phyloP scores from a whole-genome alignment of 345 rosid genomes.

The Hypericum androsaemum region DNA sequence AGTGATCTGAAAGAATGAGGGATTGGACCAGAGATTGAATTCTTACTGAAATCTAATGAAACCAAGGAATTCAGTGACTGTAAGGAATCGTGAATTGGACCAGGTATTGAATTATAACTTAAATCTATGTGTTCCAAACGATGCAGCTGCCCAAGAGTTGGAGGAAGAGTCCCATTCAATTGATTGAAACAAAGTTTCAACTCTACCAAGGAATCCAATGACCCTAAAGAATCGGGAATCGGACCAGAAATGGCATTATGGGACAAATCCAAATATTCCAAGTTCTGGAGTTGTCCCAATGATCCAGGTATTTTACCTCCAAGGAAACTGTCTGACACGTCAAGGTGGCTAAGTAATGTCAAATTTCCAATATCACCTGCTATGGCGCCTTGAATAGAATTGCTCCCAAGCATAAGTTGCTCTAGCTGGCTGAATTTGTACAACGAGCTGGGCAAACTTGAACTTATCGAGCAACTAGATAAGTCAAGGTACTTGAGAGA shows the following conservation, averaged over 20 bases:
- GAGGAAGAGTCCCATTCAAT: too few species aligned
- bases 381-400: background rate
- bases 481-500: conserved; percentile 2
- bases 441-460: background rate
- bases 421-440: background rate
- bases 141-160: background rate
- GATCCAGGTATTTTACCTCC: too few species aligned
- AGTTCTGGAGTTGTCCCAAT: background rate
- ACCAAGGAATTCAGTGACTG: conserved; percentile 4
- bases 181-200: too few species aligned
- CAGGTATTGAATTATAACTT: background rate
- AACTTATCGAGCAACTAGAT: background rate
- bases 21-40: conserved; percentile 19
- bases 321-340: too few species aligned
- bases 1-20: conserved; percentile 10
- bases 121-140: background rate
- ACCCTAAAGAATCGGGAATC: too few species aligned
- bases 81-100: conserved; percentile 13
- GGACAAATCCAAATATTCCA: background rate
- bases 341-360: background rate
- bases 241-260: too few species aligned
- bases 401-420: background rate
- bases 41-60: background rate
- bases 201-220: too few species aligned
- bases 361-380: background rate